Evolutionary conservation across 139 green algal species (phyloP), one percentile per base, ranked within the genome.

Genomic region (Marvania coccoides): DNA sequence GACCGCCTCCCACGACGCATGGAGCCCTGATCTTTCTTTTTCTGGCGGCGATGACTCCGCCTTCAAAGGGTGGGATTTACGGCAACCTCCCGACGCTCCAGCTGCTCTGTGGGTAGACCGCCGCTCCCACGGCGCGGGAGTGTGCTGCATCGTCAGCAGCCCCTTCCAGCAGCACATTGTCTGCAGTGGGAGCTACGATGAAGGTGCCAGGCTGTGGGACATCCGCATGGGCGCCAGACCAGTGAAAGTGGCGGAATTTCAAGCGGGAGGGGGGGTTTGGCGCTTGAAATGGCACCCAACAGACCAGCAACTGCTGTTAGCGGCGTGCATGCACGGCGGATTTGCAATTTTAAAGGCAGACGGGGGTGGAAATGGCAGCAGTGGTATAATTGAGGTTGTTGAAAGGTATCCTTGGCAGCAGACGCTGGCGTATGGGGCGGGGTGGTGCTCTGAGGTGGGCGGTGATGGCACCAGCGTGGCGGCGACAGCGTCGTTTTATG

Each of bases 151-250:
- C 34, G 47, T 54, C 13, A 73, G 63, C 68, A 83, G 68, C n/a
- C 73, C 77, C 1, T 14, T 34, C 5, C 10, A 58, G 2, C 48
- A 78, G 29, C 72, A 92, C 69, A 10, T 87, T 23, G 31, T 92
- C 6, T 74, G 71, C 13, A 97, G 89, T 1, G 91, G 91, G 31
- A 88, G 77, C 47, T 97, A 97, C 53, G 91, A 97, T 56, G 91
- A 97, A 58, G 2, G 57, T 5, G 61, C 87, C n/a, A 42, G 91
- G 26, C 31, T 94, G 31, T 96, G 90, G 90, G 90, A 96, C 61
- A 34, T 78, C 19, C 69, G 86, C 0, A 71, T 47, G 4, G 37
- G 58, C 2, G 8, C 46, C 0, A 31, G 40, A 31, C 86, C 87
- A 0, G 1, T 91, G 26, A 24, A 46, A 5, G 4, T 26, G 46